A percentile compares a stretch with the other conserved stretches of the same genome.
Conservation (phyloP, 2,329 filamentous ascomycete genomes). For the Aureobasidium sp. region DNA sequence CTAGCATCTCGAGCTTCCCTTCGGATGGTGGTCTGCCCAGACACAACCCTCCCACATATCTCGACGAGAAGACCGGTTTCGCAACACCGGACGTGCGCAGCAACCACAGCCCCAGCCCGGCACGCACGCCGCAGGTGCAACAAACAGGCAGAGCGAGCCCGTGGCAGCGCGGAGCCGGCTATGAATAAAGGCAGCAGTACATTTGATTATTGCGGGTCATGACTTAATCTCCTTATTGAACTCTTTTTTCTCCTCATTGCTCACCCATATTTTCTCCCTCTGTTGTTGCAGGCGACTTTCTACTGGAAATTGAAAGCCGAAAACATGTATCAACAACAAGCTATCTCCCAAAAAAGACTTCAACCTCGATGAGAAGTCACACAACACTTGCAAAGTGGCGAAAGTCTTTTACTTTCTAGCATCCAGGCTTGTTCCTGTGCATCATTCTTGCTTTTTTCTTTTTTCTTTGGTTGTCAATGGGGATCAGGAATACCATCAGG, state of each 20-base stretch:
- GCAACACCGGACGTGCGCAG: constrained; percentile 12
- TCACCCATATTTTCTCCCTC: not conserved
- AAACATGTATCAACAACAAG: constrained; percentile 3
- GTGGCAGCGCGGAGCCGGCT: constrained; percentile 60
- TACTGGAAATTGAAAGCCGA: not conserved
- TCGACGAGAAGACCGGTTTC: constrained; percentile 15
- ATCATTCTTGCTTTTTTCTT: not conserved
- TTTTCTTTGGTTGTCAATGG: not conserved
- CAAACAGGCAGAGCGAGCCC: constrained; percentile 50
- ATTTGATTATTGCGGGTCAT: constrained; percentile 10
- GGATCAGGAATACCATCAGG: not conserved
- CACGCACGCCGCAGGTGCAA: constrained; percentile 19
- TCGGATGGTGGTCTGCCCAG: constrained; percentile 13
- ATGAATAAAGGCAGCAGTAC: constrained; percentile 40
- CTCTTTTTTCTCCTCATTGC: not conserved
- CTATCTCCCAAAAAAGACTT: not conserved
- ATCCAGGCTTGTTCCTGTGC: constrained; percentile 4
- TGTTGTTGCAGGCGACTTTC: not conserved
- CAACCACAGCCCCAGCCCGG: constrained; percentile 15
- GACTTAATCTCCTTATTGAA: not conserved
- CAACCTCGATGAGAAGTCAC: not conserved
- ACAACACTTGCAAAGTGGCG: not conserved
- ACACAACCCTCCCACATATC: constrained; percentile 18
- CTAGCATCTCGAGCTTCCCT: constrained; percentile 17
- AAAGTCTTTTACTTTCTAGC: not conserved